Conservation (phyloP, 1,284 basidiomycete genomes). For the Ustilago nuda region DNA sequence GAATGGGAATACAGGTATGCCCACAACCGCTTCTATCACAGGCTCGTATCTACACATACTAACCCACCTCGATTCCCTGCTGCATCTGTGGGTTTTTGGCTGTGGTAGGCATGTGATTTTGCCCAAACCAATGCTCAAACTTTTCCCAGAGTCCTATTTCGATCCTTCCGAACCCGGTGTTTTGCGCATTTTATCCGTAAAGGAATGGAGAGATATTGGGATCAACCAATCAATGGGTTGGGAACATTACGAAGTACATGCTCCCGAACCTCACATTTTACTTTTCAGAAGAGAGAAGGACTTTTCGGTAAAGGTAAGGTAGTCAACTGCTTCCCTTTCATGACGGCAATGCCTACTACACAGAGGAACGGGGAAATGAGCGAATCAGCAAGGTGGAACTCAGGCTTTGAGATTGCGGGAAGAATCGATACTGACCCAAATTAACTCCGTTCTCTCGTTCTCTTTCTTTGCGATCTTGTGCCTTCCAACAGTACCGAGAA, state of each 20-base stretch:
- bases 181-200: conserved; percentile 83
- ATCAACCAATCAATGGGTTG: conserved; percentile 95
- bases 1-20: conserved; percentile 75
- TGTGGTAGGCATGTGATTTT: conserved; percentile 59
- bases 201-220: conserved; percentile 94
- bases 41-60: neutral
- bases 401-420: neutral
- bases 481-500: conserved; percentile 14
- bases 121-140: conserved; percentile 69
- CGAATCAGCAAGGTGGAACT: no score
- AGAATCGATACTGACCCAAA: no score
- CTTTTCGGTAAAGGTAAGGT: conserved; percentile 62
- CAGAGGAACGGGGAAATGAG: no score
- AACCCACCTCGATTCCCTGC: conserved; percentile 65
- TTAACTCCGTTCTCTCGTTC: no score
- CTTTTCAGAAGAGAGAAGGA: conserved; percentile 73
- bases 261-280: conserved; percentile 72
- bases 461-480: no score
- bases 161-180: conserved; percentile 79
- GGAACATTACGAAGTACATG: conserved; percentile 96
- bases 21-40: neutral
- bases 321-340: neutral
- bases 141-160: conserved; percentile 72
- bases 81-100: no score
- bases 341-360: no score